phyloP scores from a whole-genome alignment of 352 stramenopile genomes.

The Phytophthora lateralis region DNA sequence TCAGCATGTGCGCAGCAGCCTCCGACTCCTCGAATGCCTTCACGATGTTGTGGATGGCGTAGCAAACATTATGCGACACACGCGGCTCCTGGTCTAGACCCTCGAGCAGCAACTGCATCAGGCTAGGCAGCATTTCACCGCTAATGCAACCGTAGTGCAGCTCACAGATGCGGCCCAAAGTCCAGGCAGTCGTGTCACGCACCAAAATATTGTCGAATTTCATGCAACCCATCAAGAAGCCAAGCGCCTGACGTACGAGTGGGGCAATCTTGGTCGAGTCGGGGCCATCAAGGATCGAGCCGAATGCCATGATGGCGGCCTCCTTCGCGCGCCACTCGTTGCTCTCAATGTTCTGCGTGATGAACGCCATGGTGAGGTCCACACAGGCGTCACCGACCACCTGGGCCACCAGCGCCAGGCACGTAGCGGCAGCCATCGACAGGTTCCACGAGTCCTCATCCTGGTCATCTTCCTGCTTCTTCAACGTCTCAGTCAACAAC shows the following conservation, averaged over 20 bases:
- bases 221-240: constrained; percentile 92
- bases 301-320: constrained; percentile 97
- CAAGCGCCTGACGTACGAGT: constrained; percentile 93
- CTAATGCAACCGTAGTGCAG: constrained; percentile 93
- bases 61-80: constrained; percentile 95
- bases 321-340: constrained; percentile 96
- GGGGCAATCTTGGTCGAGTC: constrained; percentile 90
- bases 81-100: constrained; percentile 87
- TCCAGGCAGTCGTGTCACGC: constrained; percentile 97
- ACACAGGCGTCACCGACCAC: constrained; percentile 94
- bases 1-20: constrained; percentile 84
- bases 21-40: constrained; percentile 90
- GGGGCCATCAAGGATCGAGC: constrained; percentile 95
- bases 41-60: constrained; percentile 97
- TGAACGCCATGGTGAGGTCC: constrained; percentile 93
- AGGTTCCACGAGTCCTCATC: constrained; percentile 96
- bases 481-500: constrained; percentile 93
- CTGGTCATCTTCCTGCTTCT: constrained; percentile 94
- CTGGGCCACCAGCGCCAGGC: constrained; percentile 92
- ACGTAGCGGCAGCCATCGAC: constrained; percentile 94
- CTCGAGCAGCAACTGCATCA: constrained; percentile 90
- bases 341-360: constrained; percentile 94
- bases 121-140: constrained; percentile 84
- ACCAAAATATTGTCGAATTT: constrained; percentile 93
- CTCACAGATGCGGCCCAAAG: constrained; percentile 95